phyloP scores from a whole-genome alignment of 352 stramenopile genomes.

The Phytophthora niederhauseri region DNA sequence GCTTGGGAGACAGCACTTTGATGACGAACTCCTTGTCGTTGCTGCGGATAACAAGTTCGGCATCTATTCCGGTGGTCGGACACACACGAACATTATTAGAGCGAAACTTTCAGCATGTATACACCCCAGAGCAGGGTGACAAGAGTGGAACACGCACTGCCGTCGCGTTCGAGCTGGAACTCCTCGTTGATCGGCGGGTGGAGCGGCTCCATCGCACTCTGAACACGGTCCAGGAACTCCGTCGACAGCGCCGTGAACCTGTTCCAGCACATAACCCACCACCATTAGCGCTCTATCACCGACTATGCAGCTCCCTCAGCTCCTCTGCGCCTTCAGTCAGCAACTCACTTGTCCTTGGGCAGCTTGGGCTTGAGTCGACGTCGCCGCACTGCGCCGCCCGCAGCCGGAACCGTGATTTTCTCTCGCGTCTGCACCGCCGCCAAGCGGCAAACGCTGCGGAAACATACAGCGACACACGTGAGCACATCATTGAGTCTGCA shows the following conservation, averaged over 20 bases:
- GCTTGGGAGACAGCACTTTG: constrained; percentile 57
- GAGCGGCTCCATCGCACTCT: constrained; percentile 61
- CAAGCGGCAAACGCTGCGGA: constrained; percentile 19
- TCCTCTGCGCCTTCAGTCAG: neutral
- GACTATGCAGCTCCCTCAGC: neutral
- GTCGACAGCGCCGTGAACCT: constrained; percentile 61
- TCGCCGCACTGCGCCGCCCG: constrained; percentile 22
- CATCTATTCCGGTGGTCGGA: constrained; percentile 25
- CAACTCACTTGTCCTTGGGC: constrained; percentile 54
- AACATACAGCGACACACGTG: constrained; percentile 7
- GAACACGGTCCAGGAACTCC: constrained; percentile 71
- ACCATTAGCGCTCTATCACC: neutral
- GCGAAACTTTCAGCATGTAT: neutral
- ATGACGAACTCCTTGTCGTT: constrained; percentile 69
- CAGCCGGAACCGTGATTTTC: constrained; percentile 52
- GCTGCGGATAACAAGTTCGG: constrained; percentile 53
- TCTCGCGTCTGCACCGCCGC: constrained; percentile 19
- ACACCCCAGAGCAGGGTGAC: neutral
- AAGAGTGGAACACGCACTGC: constrained; percentile 27
- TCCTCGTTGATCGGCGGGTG: constrained; percentile 64
- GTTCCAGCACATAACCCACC: neutral
- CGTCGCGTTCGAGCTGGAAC: constrained; percentile 57
- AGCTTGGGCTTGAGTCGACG: constrained; percentile 57
- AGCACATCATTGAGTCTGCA: constrained; percentile 4
- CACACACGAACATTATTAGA: neutral